phyloP scores from a whole-genome alignment of 148 eudicot species.

The Amaranthus hypochondriacus region DNA sequence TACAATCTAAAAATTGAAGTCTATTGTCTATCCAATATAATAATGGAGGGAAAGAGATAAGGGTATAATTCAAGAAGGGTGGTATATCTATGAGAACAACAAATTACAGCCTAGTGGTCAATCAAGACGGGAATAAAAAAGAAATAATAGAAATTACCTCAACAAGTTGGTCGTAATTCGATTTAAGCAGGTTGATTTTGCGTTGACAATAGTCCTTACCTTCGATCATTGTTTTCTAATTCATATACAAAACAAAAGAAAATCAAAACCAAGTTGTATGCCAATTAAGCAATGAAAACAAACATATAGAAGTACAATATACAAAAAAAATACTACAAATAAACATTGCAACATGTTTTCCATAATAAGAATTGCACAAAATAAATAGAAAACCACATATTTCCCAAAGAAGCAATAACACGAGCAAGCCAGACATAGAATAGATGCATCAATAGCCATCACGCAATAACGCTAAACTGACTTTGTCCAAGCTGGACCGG shows the following conservation, averaged over 20 bases:
- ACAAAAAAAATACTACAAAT: neutral
- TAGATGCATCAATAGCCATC: neutral
- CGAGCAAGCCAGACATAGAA: neutral
- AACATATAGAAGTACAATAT: neutral
- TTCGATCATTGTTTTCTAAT: constrained; percentile 87
- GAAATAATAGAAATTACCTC: constrained; percentile 47
- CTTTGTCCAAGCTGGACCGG: neutral
- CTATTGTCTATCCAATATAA: neutral
- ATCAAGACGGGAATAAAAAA: neutral
- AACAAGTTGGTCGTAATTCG: constrained; percentile 91
- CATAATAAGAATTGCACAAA: neutral
- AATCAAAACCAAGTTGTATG: neutral
- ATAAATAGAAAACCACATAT: neutral
- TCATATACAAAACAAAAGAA: constrained; percentile 19
- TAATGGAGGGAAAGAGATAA: neutral
- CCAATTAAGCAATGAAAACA: neutral
- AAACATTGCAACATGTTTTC: neutral
- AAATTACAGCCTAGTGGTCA: neutral
- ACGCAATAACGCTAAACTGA: neutral
- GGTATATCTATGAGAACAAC: neutral
- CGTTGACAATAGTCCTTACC: constrained; percentile 97
- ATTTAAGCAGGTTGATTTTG: constrained; percentile 81
- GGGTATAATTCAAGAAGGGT: neutral
- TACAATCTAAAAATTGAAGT: too few species aligned
- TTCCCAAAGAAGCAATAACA: neutral